These are phyloP conservation scores for Entophlyctis luteolus DNA, from an alignment of 192 early-diverging fungal genomes.

Conservation along the genomic window DNA sequence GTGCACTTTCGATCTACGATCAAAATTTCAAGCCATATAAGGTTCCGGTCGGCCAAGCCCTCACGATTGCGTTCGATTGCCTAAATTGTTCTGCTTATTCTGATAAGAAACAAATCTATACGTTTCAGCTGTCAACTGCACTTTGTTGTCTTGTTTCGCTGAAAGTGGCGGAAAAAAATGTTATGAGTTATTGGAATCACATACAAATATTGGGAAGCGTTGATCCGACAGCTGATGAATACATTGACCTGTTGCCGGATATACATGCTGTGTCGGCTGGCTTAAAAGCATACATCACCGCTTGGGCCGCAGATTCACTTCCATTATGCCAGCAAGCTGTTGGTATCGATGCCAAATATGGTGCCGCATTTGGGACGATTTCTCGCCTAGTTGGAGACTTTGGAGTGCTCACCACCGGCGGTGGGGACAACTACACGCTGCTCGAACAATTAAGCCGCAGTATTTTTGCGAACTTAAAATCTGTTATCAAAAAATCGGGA, in stretches of 20 bases:
- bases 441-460: constrained; percentile 42
- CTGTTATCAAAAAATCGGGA: background rate
- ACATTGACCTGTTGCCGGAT: constrained; percentile 3
- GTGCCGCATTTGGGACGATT: constrained; percentile 29
- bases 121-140: background rate
- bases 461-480: background rate
- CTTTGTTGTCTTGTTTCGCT: background rate
- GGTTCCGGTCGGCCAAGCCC: background rate
- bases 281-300: constrained; percentile 19
- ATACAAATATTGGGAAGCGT: background rate
- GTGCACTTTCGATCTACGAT: constrained; percentile 57
- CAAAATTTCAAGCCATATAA: too few relatives aligned
- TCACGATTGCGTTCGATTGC: background rate
- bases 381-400: constrained; percentile 53
- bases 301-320: constrained; percentile 14
- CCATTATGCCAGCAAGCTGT: background rate
- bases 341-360: background rate
- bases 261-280: constrained; percentile 20
- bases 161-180: background rate
- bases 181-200: background rate
- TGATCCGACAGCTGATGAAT: background rate
- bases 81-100: background rate
- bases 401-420: constrained; percentile 61
- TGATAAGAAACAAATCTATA: background rate
- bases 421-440: constrained; percentile 48